phyloP scores from a whole-genome alignment of 2,329 filamentous ascomycete genomes.

The Diaporthe velutina region DNA sequence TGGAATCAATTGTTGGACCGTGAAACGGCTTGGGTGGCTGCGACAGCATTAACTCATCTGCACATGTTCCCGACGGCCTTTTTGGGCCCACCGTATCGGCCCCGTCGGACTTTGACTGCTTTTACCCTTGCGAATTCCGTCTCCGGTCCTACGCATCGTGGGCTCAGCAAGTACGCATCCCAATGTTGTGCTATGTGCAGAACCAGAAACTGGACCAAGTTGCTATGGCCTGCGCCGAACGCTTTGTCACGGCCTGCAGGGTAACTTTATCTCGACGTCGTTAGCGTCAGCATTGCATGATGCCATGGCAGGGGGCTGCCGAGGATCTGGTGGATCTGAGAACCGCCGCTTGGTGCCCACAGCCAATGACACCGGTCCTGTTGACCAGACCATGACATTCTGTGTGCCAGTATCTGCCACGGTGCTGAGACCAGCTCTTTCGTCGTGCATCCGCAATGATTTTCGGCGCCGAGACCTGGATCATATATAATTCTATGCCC shows the following conservation, averaged over 20 bases:
- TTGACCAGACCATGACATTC: conserved; percentile 1
- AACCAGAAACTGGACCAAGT: neutral
- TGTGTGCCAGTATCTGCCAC: conserved; percentile 2
- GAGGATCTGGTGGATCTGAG: conserved; percentile 30
- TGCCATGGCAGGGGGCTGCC: conserved; percentile 22
- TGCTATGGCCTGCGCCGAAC: neutral
- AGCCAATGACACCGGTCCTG: conserved; percentile 28
- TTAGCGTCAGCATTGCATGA: conserved; percentile 29
- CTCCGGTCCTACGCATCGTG: neutral
- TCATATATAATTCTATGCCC: conserved; percentile 13
- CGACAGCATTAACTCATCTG: neutral
- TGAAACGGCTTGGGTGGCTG: conserved; percentile 5
- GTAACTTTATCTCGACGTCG: conserved; percentile 21
- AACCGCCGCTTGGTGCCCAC: neutral
- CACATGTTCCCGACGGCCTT: conserved; percentile 18
- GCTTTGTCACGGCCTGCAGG: neutral
- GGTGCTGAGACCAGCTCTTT: neutral
- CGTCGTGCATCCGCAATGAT: neutral
- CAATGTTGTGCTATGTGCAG: neutral
- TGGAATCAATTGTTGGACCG: neutral
- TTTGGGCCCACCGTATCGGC: neutral
- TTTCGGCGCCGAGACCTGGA: neutral
- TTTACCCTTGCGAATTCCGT: conserved; percentile 6
- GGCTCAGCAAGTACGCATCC: neutral
- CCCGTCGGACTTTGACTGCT: conserved; percentile 7